These are phyloP conservation scores for Backusella psychrophila DNA, from an alignment of 192 early-diverging fungal species.

Conservation along the genomic window DNA sequence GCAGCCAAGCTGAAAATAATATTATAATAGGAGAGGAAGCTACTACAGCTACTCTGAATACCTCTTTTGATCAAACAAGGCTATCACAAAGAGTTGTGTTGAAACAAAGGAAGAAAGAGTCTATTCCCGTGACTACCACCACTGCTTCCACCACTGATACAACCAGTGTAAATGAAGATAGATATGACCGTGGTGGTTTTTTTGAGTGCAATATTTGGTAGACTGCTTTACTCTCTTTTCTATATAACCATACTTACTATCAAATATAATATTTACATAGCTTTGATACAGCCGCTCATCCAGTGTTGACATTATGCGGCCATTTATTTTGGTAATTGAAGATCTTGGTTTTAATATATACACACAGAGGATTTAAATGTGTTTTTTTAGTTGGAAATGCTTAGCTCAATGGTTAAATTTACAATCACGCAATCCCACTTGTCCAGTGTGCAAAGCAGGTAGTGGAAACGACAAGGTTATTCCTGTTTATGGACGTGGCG, in stretches of 20 bases:
- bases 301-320: conserved; percentile 76
- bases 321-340: conserved; percentile 68
- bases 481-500: conserved; percentile 77
- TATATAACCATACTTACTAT: background rate
- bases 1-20: background rate
- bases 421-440: conserved; percentile 65
- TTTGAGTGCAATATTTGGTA: conserved; percentile 43
- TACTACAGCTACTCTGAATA: background rate
- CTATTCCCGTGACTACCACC: background rate
- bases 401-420: conserved; percentile 73
- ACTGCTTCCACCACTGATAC: background rate
- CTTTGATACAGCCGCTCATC: conserved; percentile 73
- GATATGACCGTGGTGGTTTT: conserved; percentile 14
- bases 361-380: background rate
- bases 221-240: background rate
- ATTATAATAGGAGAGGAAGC: background rate
- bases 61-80: background rate
- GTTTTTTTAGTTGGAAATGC: conserved; percentile 55
- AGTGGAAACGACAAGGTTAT: conserved; percentile 81
- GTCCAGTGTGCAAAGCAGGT: conserved; percentile 83
- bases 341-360: background rate
- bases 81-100: background rate
- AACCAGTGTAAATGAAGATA: background rate
- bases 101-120: conserved; percentile 6
- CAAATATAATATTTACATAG: conserved; percentile 15